Base-by-base conservation (phyloP, 106 monocot species). In the Allium fistulosum region DNA sequence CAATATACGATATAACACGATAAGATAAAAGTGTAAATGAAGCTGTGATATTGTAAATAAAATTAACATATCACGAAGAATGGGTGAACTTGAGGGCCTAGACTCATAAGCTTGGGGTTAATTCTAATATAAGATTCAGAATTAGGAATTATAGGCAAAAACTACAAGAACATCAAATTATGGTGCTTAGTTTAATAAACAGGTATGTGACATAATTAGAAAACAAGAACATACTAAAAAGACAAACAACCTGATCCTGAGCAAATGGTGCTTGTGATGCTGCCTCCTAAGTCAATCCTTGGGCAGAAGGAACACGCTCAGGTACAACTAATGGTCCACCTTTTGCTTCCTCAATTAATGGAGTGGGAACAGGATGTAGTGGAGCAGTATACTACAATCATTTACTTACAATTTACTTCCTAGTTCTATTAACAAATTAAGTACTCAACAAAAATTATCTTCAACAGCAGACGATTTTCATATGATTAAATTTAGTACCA, bases 71-170 rank as follows among this genome's bases (percentile, higher is more conserved):
- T n/a, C n/a, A n/a, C n/a, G n/a, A n/a, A 49, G 58, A 76, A 97
- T 92, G 89, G 84, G 61, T 81, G 80, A 71, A 84, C 81, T 58
- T 90, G 86, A 15, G 87, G 67, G 10, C 97, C 92, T 74, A 92
- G 69, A 46, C 84, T 69, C 79, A 58, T 79, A 58, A 97, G 88
- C 77, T 89, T 92, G 10, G 74, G 74, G 76, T 92, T 97, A 53
- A 97, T 84, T 55, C 77, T 87, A 71, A 97, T 79, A 62, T 89
- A 80, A 59, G 78, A 77, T 48, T 84, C 92, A 51, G 78, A 71
- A 51, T 72, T 82, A 6, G 86, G 81, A 72, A 87, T 75, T 49
- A 79, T 71, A 65, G 84, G 65, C 62, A 78, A 51, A 74, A 84
- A 74, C 97, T 97, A 82, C 65, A 80, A 49, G 71, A 14, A 63